A percentile compares a stretch with the other conserved stretches of the same genome.
Conservation (phyloP, 345 rosid genomes). For the Carallia brachiata region DNA sequence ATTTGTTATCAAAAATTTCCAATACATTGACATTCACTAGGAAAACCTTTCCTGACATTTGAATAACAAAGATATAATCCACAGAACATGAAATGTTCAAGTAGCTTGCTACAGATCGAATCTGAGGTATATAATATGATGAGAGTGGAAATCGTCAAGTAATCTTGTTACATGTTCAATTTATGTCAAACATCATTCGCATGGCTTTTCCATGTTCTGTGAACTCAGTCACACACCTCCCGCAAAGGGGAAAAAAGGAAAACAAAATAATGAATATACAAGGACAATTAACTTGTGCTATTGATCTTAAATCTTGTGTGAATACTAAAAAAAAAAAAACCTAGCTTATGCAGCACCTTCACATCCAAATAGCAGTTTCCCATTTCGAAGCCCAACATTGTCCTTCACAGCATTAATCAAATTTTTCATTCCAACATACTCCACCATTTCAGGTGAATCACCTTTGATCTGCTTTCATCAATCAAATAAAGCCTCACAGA, state of each 20-base stretch:
- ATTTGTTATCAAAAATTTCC: too few species aligned
- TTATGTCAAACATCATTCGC: too few species aligned
- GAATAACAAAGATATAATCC: too few species aligned
- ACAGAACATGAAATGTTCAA: too few species aligned
- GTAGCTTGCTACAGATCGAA: too few species aligned
- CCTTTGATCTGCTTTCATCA: slow-evolving; percentile 77
- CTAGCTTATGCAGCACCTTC: slow-evolving; percentile 45
- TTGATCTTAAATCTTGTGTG: background rate
- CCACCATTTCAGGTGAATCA: slow-evolving; percentile 91
- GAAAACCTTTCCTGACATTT: too few species aligned
- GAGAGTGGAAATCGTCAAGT: too few species aligned
- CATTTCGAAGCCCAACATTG: slow-evolving; percentile 67
- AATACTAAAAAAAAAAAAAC: background rate
- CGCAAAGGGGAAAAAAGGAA: background rate
- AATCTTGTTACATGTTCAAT: too few species aligned
- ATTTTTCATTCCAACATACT: slow-evolving; percentile 80
- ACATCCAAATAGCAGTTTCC: slow-evolving; percentile 72
- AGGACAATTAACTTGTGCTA: background rate
- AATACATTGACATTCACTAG: too few species aligned
- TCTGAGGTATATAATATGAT: too few species aligned
- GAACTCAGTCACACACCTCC: too few species aligned
- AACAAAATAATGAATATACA: background rate
- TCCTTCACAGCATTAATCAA: slow-evolving; percentile 70
- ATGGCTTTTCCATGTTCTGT: too few species aligned
- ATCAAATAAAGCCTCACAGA: slow-evolving; percentile 9